phyloP scores from a whole-genome alignment of 441 rosid genomes.

The Bruguiera hainesii region DNA sequence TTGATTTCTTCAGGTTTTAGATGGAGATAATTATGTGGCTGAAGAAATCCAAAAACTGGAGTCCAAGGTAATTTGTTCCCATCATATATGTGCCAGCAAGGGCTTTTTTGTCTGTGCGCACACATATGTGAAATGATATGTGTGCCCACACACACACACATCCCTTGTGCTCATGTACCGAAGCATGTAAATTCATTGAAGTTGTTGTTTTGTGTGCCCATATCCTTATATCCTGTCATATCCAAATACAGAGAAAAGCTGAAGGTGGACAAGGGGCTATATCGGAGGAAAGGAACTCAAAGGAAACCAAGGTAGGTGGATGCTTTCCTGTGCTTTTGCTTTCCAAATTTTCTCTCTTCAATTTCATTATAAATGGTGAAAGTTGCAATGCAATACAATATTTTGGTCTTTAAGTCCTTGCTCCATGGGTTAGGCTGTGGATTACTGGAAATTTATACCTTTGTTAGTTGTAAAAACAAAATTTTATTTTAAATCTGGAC shows the following conservation, averaged over 20 bases:
- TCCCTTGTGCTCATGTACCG: no score
- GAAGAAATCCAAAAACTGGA: conserved; percentile 9
- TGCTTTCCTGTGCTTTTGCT: conserved; percentile 1
- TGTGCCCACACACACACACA: no score
- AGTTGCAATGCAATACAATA: neutral
- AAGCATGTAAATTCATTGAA: neutral
- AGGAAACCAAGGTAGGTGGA: conserved; percentile 46
- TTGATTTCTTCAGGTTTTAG: conserved; percentile 14
- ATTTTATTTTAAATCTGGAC: conserved; percentile 11
- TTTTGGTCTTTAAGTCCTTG: neutral
- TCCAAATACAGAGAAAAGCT: conserved; percentile 29
- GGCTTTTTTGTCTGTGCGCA: no score
- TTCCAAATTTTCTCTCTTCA: neutral
- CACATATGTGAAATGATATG: no score
- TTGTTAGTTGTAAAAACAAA: neutral
- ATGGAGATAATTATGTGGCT: conserved; percentile 2
- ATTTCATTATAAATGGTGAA: neutral
- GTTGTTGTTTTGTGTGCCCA: conserved; percentile 10
- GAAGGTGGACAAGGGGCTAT: conserved; percentile 30
- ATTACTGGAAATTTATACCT: neutral
- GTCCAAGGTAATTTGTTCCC: conserved; percentile 4
- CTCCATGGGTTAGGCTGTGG: neutral
- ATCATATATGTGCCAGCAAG: neutral
- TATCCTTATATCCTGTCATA: conserved; percentile 1
- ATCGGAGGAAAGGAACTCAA: conserved; percentile 30